These are phyloP conservation scores for Vicia villosa DNA, from an alignment of 306 rosid genomes.

Conservation along the genomic window DNA sequence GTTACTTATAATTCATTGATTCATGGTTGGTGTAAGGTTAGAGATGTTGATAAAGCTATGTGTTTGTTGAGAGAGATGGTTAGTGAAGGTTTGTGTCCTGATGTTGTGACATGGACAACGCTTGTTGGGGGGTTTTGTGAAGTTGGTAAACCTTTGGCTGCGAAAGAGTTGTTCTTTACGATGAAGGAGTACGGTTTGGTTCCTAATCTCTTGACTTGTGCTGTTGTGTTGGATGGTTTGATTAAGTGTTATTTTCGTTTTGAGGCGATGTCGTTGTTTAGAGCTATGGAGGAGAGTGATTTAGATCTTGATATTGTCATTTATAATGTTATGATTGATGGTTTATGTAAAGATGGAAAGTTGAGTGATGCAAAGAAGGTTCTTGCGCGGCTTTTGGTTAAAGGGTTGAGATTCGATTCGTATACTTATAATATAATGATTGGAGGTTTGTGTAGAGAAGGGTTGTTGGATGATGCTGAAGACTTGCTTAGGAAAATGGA, in stretches of 20 bases:
- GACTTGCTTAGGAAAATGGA: conserved; percentile 38
- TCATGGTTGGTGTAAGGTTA: conserved; percentile 35
- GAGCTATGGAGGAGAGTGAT: conserved; percentile 33
- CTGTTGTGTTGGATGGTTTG: conserved; percentile 34
- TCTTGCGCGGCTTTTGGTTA: conserved; percentile 5
- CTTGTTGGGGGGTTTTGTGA: conserved; percentile 42
- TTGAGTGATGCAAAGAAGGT: conserved; percentile 35
- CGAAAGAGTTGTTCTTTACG: conserved; percentile 34
- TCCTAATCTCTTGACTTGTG: conserved; percentile 42
- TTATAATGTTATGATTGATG: conserved; percentile 41
- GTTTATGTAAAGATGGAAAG: conserved; percentile 37
- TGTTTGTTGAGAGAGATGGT: conserved; percentile 38
- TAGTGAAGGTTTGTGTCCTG: conserved; percentile 34
- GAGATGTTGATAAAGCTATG: conserved; percentile 38
- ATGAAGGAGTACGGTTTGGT: conserved; percentile 31
- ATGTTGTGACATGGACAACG: conserved; percentile 37
- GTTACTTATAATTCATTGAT: conserved; percentile 38
- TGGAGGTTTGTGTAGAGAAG: conserved; percentile 41
- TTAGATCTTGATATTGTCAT: conserved; percentile 34
- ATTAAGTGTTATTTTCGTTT: conserved; percentile 34
- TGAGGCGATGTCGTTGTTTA: conserved; percentile 39
- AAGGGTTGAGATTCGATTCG: conserved; percentile 40
- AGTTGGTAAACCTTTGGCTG: conserved; percentile 42
- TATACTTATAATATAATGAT: conserved; percentile 42
- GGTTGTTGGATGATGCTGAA: conserved; percentile 40